Base-by-base conservation (phyloP, 1,284 basidiomycete species). In the Heterobasidion annosum region DNA sequence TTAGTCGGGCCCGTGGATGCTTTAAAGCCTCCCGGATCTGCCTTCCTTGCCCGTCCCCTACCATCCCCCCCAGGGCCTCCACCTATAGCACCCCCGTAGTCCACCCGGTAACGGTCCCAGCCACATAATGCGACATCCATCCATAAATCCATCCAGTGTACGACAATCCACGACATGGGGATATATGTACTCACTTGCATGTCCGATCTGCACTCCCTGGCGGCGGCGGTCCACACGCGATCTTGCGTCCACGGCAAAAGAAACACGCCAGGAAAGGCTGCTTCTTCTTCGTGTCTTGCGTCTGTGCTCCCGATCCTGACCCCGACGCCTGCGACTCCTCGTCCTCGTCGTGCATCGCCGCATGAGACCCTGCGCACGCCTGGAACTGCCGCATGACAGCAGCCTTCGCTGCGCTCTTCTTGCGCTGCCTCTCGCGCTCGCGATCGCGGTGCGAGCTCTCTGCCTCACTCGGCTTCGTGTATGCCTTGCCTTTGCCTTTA, bases 191-290 rank as follows among this genome's bases (percentile, higher is more conserved):
- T 62, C 61, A 75, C 73, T 70, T 72, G 73, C 73, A 75, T 1
- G 67, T 70, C 44, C 65, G 65, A 57, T 71, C 69, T 52, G 59
- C 58, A 42, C 63, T 66, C 32, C 63, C 70, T 45, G 68, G 67
- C 33, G 66, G 61, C 40, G 72, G 71, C 33, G 70, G 69, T 33
- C 72, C 69, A 59, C 74, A 76, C 13, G 73, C 73, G 53, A 75
- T 75, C 67, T 76, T 76, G 51, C 73, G 67, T 53, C 72, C 72
- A 35, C 74, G 62, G 57, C 74, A 75, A 62, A 75, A 75, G 56
- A 67, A 70, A 59, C 73, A 75, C 8, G 73, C 73, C 34, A 75
- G 64, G 42, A 69, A 72, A 12, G 72, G 68, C 51, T 69, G 68
- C 48, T 49, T 49, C 33, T 35, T 49, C 32, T 13, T 47, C 8